Base-by-base conservation (phyloP, 768 basidiomycete species). In the Favolaschia claudopus region DNA sequence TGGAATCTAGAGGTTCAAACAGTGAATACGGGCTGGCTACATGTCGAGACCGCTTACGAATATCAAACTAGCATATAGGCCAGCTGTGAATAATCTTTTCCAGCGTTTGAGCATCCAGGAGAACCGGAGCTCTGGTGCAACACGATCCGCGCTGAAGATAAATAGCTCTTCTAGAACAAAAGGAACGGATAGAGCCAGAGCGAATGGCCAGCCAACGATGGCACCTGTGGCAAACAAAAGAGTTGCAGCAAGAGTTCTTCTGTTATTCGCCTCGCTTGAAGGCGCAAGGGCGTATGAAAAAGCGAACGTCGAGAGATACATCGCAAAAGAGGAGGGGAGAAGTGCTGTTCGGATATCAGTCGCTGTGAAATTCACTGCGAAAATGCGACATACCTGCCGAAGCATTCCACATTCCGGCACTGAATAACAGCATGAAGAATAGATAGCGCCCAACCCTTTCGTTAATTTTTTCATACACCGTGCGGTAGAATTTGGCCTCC, bases 151-250 rank as follows among this genome's bases (percentile, higher is more conserved):
- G 34, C 91, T 88, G 51, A 79, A 85, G 22, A 96, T 71, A 68
- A 95, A 91, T 20, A 98, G 77, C 71, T 99, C 94, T 71, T 99
- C 97, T 42, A 93, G 72, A 13, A 96, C 86, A 66, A 96, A 96
- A 1, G 97, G 97, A 14, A 97, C 75, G 0, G 93, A 86, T 7
- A 98, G 80, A 1, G 92, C 88, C 17, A 95, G 81, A n/a, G 92
- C 82, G 72, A 99, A 99, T 7, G 97, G 97, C 97, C 97, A 99
- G 6, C 96, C 97, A 31, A 98, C 84, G 46, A 99, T 85, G 2
- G 88, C 93, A 6, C 93, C 96, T 7, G 86, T 70, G 2, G 92
- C 93, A 70, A 95, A 93, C 44, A 82, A 74, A 42, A 89, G 57
- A 0, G 92, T 92, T 0, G 91, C 86, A 8, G 80, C 74, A 25